Percentiles rank a stretch among this genome's conserved stretches.
Conservation (phyloP, 2,329 filamentous ascomycete species). For the Fusarium sp. region DNA sequence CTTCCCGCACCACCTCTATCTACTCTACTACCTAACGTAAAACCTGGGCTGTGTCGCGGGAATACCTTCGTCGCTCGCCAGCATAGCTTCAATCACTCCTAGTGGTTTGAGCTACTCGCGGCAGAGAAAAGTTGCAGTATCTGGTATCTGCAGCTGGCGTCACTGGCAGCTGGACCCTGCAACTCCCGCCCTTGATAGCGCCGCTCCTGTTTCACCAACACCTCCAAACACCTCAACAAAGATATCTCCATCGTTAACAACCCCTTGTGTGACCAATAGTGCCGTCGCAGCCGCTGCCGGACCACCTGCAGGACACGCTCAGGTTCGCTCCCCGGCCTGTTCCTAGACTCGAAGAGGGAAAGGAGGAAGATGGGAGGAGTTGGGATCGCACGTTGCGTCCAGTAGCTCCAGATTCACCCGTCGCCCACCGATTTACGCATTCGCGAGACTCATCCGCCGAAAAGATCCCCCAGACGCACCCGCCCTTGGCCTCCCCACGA, state of each 20-base stretch:
- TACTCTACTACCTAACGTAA: background rate
- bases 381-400: slow-evolving; percentile 66
- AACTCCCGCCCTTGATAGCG: slow-evolving; percentile 18
- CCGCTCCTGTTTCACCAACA: slow-evolving; percentile 37
- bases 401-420: slow-evolving; percentile 55
- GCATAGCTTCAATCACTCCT: slow-evolving; percentile 4
- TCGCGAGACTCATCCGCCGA: slow-evolving; percentile 70
- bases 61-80: slow-evolving; percentile 40
- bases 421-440: slow-evolving; percentile 57
- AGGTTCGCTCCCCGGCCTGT: slow-evolving; percentile 64
- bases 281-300: slow-evolving; percentile 69
- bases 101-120: slow-evolving; percentile 4
- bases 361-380: slow-evolving; percentile 61
- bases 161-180: slow-evolving; percentile 20
- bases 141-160: slow-evolving; percentile 2
- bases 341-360: slow-evolving; percentile 61
- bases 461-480: slow-evolving; percentile 55
- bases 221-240: slow-evolving; percentile 31
- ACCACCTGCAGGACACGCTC: slow-evolving; percentile 63
- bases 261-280: slow-evolving; percentile 54
- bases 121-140: background rate
- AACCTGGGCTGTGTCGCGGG: slow-evolving; percentile 36
- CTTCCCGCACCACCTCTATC: slow-evolving; percentile 34
- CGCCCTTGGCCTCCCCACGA: slow-evolving; percentile 52
- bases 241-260: slow-evolving; percentile 39